These are phyloP conservation scores for Saraca asoca DNA, from an alignment of 331 rosid genomes.

Conservation along the genomic window DNA sequence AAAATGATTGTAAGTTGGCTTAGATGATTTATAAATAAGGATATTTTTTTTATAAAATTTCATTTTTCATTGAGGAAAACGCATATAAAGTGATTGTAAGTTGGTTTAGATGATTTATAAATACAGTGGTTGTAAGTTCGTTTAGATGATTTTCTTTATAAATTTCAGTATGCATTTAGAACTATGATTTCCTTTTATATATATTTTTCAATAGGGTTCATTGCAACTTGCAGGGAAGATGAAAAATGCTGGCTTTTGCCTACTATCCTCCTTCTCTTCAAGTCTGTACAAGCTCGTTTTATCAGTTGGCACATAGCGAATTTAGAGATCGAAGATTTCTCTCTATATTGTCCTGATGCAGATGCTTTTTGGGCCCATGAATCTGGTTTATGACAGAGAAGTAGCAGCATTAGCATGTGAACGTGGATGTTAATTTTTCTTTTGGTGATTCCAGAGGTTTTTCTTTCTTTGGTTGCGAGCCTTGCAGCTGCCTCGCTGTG, in stretches of 20 bases:
- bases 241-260: constrained; percentile 97
- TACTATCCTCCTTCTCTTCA: constrained; percentile 69
- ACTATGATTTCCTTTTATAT: background rate
- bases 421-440: constrained; percentile 20
- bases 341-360: constrained; percentile 87
- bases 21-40: too few relatives aligned
- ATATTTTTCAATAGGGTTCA: background rate
- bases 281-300: constrained; percentile 76
- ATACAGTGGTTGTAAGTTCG: too few relatives aligned
- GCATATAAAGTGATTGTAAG: too few relatives aligned
- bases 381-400: constrained; percentile 48
- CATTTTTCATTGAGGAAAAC: too few relatives aligned
- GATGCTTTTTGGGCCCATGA: constrained; percentile 97
- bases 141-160: too few relatives aligned
- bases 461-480: constrained; percentile 24
- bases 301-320: constrained; percentile 95
- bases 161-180: background rate
- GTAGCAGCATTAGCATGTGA: constrained; percentile 19
- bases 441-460: constrained; percentile 28
- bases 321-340: constrained; percentile 76
- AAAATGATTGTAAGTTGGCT: too few relatives aligned
- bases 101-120: too few relatives aligned
- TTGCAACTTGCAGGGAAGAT: constrained; percentile 66
- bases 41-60: too few relatives aligned
- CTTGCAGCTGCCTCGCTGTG: constrained; percentile 46